Conservation (phyloP, 208 protist genomes). For the Leishmania amazonensis region DNA sequence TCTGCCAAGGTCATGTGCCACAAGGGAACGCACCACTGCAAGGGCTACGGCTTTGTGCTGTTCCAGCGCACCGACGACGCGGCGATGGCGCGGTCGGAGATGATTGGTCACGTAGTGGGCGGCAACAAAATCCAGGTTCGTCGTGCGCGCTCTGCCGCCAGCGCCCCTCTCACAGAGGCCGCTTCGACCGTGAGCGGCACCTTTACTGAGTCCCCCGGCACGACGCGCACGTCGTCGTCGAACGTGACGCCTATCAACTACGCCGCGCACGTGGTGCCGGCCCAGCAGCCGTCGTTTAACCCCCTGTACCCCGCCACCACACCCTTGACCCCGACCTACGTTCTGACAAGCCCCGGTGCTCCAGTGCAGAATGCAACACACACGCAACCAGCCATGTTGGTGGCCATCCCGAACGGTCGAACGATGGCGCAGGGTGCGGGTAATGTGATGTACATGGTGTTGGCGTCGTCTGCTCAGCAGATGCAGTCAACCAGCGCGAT, state of each 20-base stretch:
- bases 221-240: constrained; percentile 5
- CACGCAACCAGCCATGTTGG: constrained; percentile 14
- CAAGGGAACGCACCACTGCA: constrained; percentile 59
- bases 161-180: constrained; percentile 25
- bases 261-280: constrained; percentile 13
- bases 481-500: constrained; percentile 25
- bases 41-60: constrained; percentile 81
- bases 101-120: constrained; percentile 64
- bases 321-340: constrained; percentile 11
- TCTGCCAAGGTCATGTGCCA: constrained; percentile 76
- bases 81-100: constrained; percentile 42
- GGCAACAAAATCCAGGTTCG: constrained; percentile 73
- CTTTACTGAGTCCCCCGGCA: constrained; percentile 2
- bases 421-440: constrained; percentile 6
- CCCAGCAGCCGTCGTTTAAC: constrained; percentile 12
- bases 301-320: constrained; percentile 12
- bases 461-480: constrained; percentile 21
- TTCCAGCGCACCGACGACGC: constrained; percentile 65
- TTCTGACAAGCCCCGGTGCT: constrained; percentile 4
- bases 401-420: constrained; percentile 30
- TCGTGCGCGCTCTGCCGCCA: constrained; percentile 47
- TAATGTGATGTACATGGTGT: constrained; percentile 33
- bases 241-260: constrained; percentile 19
- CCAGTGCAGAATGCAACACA: background rate
- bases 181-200: constrained; percentile 4